Percentiles rank a stretch among this genome's conserved stretches.
phyloP scores from a whole-genome alignment of 306 rosid genomes.

The Prinsepia uniflora region DNA sequence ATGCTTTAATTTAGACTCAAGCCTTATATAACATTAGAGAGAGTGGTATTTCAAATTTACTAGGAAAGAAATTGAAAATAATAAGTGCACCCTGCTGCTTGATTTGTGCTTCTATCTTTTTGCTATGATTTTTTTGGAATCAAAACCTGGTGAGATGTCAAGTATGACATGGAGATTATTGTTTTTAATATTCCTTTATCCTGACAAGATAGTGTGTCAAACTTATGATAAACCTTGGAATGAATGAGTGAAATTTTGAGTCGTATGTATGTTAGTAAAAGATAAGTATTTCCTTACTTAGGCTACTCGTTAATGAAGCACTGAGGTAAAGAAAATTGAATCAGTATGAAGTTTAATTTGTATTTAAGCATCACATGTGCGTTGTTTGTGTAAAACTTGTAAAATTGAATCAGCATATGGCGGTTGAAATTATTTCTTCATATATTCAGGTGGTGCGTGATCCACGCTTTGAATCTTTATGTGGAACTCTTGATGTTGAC shows the following conservation, averaged over 20 bases:
- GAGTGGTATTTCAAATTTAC: neutral
- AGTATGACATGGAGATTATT: no score
- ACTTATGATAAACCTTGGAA: neutral
- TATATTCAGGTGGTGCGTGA: conserved; percentile 57
- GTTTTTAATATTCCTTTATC: neutral
- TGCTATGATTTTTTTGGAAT: neutral
- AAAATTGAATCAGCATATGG: neutral
- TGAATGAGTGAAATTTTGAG: neutral
- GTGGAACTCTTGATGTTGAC: conserved; percentile 15
- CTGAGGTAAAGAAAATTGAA: neutral
- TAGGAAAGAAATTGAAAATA: neutral
- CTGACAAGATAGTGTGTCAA: neutral
- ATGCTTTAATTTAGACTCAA: neutral
- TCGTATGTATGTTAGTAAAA: neutral
- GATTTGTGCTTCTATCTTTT: neutral
- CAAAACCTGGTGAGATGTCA: neutral
- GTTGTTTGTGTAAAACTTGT: neutral
- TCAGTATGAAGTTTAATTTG: no score
- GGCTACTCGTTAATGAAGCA: neutral
- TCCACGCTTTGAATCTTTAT: conserved; percentile 73
- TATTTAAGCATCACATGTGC: neutral
- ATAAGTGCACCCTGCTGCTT: neutral
- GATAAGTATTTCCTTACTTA: neutral
- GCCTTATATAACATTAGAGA: neutral
- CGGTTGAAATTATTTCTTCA: conserved; percentile 9